Evolutionary conservation across 257 asterid species (phyloP), one percentile per base, ranked within the genome.

Genomic region (Cordia subcordata): DNA sequence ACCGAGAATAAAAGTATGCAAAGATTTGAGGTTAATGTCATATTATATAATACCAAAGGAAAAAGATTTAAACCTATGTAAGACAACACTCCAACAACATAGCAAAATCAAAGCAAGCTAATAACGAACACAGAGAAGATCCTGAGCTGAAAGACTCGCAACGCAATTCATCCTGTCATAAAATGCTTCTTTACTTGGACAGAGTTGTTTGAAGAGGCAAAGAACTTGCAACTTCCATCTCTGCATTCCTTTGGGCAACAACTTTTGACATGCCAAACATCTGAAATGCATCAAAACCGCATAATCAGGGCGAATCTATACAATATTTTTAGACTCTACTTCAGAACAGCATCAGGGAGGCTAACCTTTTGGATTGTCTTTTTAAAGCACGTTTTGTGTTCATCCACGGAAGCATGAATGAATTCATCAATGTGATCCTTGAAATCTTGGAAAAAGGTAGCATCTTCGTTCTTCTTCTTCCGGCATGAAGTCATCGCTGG

Each of bases 211-310:
- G 82, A 27, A 92, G 96, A 47, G 98, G 87, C 76, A 92, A 75
- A 63, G 81, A 62, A 63, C 88, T 84, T 75, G 85, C 96, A 62
- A 88, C 93, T 68, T 78, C 93, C 70, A 74, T 40, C 66, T 81
- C 84, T 0, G 88, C 69, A 68, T 61, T 78, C 82, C 88, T 80
- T 70, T 82, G 84, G n/a, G 93, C 87, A 68, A 88, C 96, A 49
- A 69, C 76, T 64, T 88, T 92, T 58, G 98, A 86, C 95, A 92
- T 84, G 72, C 95, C 71, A 67, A 88, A 92, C 96, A 92, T 88
- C 98, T 92, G 68, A 22, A 60, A 52, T 49, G 20, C 58, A 62
- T 51, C 13, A 60, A 56, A 62, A 0, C 53, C 16, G 0, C 63
- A 3, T 49, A 44, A 11, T 18, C 19, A 40, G 50, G 32, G 44